A percentile compares a stretch with the other conserved stretches of the same genome.
phyloP scores from a whole-genome alignment of 495 filamentous ascomycete genomes.

The Annulohypoxylon bovei region DNA sequence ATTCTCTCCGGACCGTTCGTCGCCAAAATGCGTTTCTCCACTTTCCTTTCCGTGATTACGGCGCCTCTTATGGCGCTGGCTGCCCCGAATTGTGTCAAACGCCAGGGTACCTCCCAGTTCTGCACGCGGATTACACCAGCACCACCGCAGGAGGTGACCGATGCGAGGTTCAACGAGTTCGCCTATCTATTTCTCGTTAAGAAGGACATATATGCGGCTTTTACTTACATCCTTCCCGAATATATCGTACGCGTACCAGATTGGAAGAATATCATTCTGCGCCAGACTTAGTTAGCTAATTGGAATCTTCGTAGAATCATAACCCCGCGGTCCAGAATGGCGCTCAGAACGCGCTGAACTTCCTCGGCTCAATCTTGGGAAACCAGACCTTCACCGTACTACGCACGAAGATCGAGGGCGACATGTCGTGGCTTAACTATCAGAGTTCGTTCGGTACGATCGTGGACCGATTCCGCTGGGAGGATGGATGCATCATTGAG shows the following conservation, averaged over 20 bases:
- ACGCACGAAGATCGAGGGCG: conserved; percentile 43
- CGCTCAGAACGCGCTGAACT: conserved; percentile 49
- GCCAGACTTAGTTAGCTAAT: not conserved
- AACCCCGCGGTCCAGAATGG: conserved; percentile 52
- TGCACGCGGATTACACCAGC: conserved; percentile 34
- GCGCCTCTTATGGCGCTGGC: conserved; percentile 25
- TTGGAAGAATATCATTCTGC: not conserved
- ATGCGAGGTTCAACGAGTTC: conserved; percentile 47
- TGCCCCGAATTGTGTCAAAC: not conserved
- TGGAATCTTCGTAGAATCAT: conserved; percentile 48
- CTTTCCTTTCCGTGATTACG: conserved; percentile 13
- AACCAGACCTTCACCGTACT: conserved; percentile 41
- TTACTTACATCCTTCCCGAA: conserved; percentile 48
- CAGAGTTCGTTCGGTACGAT: conserved; percentile 40
- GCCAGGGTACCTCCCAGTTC: conserved; percentile 26
- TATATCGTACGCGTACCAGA: conserved; percentile 48
- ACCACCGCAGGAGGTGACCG: conserved; percentile 38
- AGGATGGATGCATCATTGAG: conserved; percentile 53
- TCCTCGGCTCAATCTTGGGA: conserved; percentile 49
- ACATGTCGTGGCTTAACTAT: conserved; percentile 54
- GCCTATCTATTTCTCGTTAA: conserved; percentile 49
- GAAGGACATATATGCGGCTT: conserved; percentile 52
- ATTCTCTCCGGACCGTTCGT: not conserved
- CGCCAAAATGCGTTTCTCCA: conserved; percentile 16
- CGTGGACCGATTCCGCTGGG: conserved; percentile 55